Base-by-base conservation (phyloP, 345 rosid species). In the Eucalyptus microcorys region DNA sequence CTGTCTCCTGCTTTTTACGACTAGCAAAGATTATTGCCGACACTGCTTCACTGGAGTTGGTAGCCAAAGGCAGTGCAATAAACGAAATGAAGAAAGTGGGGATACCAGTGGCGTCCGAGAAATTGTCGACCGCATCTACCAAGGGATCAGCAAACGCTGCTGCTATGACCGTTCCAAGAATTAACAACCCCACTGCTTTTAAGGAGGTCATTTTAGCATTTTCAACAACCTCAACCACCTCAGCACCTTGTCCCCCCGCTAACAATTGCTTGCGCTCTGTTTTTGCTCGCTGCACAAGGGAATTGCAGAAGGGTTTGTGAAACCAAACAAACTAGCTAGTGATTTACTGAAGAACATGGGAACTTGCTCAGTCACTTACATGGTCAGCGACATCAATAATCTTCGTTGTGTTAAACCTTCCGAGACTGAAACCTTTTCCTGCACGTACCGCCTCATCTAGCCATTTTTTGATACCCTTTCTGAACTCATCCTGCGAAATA, bases 71-170 rank as follows among this genome's bases (percentile, higher is more conserved):
- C 89, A 98, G 94, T 61, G 90, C 98, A 43, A 98, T 94, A 88
- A 98, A 98, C 27, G 99, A 98, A 90, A 97, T 97, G 92, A 98
- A 98, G 94, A 98, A 98, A 88, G 99, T 91, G n/a, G 99, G 99
- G 91, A 98, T 98, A 87, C 97, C 90, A 21, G 99, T 98, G 14
- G 98, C 98, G 59, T 91, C 93, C 4, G 99, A 98, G 91, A 98
- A 97, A 91, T 97, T 93, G 90, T 97, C 96, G n/a, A 97, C 98
- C 3, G 94, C 96, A 90, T 98, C 99, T 7, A 97, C 99, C 76
- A 98, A 93, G 55, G 99, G 98, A 94, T 98, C 99, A 24, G 99
- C 99, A 91, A 98, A 96, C 11, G 89, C 97, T 93, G 98, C 99
- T 30, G 99, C 98, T 89, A 98, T 96, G 86, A 88, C 4, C n/a